A percentile compares a stretch with the other conserved stretches of the same genome.
Evolutionary conservation across 1,284 basidiomycete species (phyloP).

Genomic region (Trichosporon ovoides): DNA sequence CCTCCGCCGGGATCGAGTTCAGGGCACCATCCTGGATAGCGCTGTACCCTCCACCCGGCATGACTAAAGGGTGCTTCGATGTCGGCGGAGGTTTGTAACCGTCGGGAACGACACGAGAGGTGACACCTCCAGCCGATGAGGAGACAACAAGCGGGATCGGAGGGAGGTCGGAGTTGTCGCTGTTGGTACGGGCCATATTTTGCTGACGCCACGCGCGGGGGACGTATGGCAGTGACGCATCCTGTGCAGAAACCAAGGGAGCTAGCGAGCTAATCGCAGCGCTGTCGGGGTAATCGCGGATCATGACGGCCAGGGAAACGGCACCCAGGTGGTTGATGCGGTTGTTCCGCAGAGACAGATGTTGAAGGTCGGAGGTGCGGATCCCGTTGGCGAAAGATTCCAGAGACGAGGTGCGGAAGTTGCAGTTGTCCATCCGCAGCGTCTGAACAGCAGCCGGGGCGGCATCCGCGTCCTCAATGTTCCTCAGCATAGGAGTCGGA

Average conservation of each 20-base stretch:
- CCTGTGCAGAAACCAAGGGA: constrained; percentile 42
- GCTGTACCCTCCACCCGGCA: constrained; percentile 33
- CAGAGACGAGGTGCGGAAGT: constrained; percentile 63
- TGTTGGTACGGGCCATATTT: background rate
- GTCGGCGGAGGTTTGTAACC: constrained; percentile 38
- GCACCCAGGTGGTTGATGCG: constrained; percentile 74
- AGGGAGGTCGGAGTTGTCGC: constrained; percentile 28
- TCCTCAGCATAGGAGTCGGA: constrained; percentile 37
- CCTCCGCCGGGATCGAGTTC: constrained; percentile 26
- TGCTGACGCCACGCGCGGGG: constrained; percentile 50
- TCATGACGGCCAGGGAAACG: constrained; percentile 89
- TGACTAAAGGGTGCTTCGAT: constrained; percentile 34
- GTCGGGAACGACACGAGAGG: constrained; percentile 58
- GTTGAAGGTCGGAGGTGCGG: constrained; percentile 71
- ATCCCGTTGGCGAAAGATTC: constrained; percentile 74
- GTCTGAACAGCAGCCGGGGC: constrained; percentile 56
- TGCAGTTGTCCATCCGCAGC: constrained; percentile 75
- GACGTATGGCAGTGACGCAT: constrained; percentile 71
- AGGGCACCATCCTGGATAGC: constrained; percentile 30
- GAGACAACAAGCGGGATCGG: constrained; percentile 60
- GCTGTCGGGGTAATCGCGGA: constrained; percentile 81
- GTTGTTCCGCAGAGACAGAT: constrained; percentile 82
- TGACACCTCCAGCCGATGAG: constrained; percentile 69
- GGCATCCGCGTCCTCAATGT: constrained; percentile 19
- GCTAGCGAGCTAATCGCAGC: constrained; percentile 37